Evolutionary conservation across 768 basidiomycete genomes (phyloP).

Genomic region (Mycena olivaceomarginata): DNA sequence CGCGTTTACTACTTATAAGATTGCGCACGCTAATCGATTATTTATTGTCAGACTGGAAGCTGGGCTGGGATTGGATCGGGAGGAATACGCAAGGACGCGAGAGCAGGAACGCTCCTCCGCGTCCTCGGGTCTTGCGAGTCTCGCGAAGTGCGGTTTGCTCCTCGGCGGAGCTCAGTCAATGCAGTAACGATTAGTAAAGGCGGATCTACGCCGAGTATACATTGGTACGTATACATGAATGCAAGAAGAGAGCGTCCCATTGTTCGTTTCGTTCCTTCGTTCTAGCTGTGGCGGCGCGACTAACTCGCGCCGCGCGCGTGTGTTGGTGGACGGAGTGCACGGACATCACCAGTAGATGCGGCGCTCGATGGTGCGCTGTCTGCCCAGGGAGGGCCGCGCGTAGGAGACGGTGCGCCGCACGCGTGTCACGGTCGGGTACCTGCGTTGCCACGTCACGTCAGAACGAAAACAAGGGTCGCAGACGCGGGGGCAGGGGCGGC

Average conservation of each 20-base stretch:
- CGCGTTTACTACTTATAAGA: too few species aligned
- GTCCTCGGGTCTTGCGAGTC: too few species aligned
- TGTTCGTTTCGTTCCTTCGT: neutral
- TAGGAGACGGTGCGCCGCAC: constrained; percentile 85
- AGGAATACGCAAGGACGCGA: too few species aligned
- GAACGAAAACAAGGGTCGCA: neutral
- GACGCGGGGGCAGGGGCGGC: constrained; percentile 21
- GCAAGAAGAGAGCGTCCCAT: neutral
- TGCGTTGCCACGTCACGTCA: constrained; percentile 48
- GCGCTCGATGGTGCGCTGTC: constrained; percentile 80
- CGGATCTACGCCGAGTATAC: neutral
- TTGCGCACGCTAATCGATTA: too few species aligned
- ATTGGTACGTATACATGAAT: neutral
- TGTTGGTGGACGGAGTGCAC: neutral
- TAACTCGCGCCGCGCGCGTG: constrained; percentile 2
- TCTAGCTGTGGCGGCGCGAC: constrained; percentile 15
- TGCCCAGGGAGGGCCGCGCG: constrained; percentile 64
- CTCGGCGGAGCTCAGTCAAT: too few species aligned
- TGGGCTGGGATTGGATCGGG: too few species aligned
- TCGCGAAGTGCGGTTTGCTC: too few species aligned
- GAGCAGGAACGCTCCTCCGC: too few species aligned
- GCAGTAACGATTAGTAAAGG: neutral
- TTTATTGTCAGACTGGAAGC: too few species aligned
- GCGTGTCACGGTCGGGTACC: constrained; percentile 88
- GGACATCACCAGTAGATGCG: constrained; percentile 83